Conservation (phyloP, 192 early-diverging fungal genomes). For the Coemansia sp. region DNA sequence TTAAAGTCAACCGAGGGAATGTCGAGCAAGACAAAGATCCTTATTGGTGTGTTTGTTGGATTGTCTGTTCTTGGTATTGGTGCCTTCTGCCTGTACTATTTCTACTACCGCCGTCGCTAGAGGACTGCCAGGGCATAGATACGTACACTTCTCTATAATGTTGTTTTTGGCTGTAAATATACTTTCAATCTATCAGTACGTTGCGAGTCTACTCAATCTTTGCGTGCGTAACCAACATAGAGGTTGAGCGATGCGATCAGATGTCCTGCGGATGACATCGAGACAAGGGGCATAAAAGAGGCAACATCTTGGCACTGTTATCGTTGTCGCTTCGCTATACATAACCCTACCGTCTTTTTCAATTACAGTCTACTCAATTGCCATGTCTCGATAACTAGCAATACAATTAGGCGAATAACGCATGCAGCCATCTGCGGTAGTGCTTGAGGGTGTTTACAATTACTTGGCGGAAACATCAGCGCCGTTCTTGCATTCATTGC, state of each 20-base stretch:
- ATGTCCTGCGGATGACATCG: neutral
- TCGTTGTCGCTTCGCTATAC: no score
- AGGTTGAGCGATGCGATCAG: no score
- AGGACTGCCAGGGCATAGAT: neutral
- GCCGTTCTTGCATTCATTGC: neutral
- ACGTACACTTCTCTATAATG: neutral
- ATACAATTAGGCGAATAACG: neutral
- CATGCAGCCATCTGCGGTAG: neutral
- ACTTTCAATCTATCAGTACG: neutral
- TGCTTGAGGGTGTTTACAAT: neutral
- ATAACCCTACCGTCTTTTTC: neutral
- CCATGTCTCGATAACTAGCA: neutral
- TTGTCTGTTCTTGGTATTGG: constrained; percentile 24
- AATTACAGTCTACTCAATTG: neutral
- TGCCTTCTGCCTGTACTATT: constrained; percentile 23
- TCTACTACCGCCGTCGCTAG: constrained; percentile 16
- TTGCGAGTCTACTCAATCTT: neutral
- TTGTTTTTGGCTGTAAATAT: neutral
- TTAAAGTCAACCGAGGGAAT: constrained; percentile 14
- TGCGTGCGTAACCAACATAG: no score
- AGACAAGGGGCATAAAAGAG: no score
- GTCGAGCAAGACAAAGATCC: constrained; percentile 26
- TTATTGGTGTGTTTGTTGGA: constrained; percentile 27
- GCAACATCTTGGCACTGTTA: no score
- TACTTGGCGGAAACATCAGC: neutral